phyloP scores from a whole-genome alignment of 371 early-diverging fungal species.

The Rhizopus sp. region DNA sequence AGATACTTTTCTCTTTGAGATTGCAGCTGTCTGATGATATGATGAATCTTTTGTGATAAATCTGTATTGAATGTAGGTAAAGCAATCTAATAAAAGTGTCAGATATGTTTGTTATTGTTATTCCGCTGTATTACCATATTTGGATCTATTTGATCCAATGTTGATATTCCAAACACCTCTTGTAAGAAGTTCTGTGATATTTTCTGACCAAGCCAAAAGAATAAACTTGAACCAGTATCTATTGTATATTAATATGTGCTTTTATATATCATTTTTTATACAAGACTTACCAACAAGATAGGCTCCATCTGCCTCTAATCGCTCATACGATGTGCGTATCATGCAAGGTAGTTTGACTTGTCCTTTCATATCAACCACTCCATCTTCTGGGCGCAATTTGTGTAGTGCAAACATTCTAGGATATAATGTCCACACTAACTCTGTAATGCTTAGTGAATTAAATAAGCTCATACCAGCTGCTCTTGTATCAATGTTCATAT shows the following conservation, averaged over 20 bases:
- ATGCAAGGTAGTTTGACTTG: constrained; percentile 62
- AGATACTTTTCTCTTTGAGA: constrained; percentile 44
- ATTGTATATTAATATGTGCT: constrained; percentile 19
- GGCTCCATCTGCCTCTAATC: constrained; percentile 73
- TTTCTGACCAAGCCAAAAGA: constrained; percentile 88
- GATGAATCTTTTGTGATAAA: constrained; percentile 57
- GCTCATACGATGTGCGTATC: constrained; percentile 79
- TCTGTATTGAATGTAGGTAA: constrained; percentile 59
- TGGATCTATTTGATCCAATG: constrained; percentile 75
- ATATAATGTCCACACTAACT: constrained; percentile 80
- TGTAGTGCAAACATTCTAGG: constrained; percentile 83
- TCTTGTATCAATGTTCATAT: constrained; percentile 77
- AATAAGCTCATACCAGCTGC: constrained; percentile 78
- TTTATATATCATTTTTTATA: not conserved
- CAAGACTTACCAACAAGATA: constrained; percentile 57
- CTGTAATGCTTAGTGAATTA: constrained; percentile 72
- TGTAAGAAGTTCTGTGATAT: constrained; percentile 60
- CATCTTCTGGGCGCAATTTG: constrained; percentile 51
- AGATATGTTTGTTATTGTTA: not conserved
- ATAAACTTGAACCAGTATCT: constrained; percentile 83
- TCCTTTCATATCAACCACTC: constrained; percentile 39
- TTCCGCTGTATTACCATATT: constrained; percentile 50
- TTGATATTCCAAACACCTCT: constrained; percentile 75
- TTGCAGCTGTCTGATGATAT: constrained; percentile 66
- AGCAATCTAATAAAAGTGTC: constrained; percentile 19